Base-by-base conservation (phyloP, 768 basidiomycete genomes). In the Hydnum rufescens region DNA sequence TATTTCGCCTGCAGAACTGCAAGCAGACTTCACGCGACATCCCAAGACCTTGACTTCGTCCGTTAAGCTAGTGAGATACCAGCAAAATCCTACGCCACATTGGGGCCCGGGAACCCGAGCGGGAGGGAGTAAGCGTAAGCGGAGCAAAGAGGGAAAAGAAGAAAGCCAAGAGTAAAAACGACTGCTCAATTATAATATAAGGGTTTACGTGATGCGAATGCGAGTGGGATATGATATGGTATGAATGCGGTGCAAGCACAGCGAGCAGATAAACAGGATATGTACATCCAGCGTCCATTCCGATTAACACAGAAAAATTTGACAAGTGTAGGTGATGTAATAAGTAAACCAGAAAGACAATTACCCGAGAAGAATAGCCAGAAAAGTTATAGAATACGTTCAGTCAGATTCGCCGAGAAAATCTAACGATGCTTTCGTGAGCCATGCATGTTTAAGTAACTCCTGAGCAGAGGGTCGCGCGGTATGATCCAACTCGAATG, bases 81-180 rank as follows among this genome's bases (percentile, higher is more conserved):
- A 93, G 64, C 75, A 77, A 56, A 96, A 95, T 61, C 95, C 93
- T 3, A 72, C 77, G n/a, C 72, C 77, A 2, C 73, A 95, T 63
- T 99, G 95, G 95, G 93, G 93, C 0, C 95, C 93, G 0, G 83
- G 75, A 16, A 71, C 73, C 51, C 80, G 72, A 60, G 81, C 82
- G 3, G 66, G 66, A n/a, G 61, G 58, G 23, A 66, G 59, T 43
- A 61, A 68, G 56, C 60, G 68, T 13, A 63, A 61, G 55, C 50
- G 55, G 8, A 58, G 54, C 6, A 49, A 53, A 16, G 57, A 58
- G 22, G 34, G 29, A 31, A 16, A 43, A 31, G 18, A 53, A 22
- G 32, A 53, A 6, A 52, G 34, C 16, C 19, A n/a, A 18, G 25
- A 54, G 4, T 18, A 39, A 19, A 19, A 39, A 19, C 8, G 19